Conservation (phyloP, 2,329 filamentous ascomycete species). For the Scedosporium apiospermum region DNA sequence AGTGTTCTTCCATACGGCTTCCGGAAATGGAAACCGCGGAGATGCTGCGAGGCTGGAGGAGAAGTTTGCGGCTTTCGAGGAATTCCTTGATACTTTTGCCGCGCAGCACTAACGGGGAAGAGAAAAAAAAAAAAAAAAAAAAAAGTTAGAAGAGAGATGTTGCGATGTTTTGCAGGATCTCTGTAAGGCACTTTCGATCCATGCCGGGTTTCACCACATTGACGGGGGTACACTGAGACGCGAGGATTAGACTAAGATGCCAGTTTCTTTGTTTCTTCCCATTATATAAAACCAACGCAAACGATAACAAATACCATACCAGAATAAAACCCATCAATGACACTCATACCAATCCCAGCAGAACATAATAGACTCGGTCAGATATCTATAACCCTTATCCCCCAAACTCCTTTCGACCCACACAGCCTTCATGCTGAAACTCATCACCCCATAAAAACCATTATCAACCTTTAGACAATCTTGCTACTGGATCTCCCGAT, state of each 20-base stretch:
- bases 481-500: background rate
- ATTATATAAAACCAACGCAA: no score
- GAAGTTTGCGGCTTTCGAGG: conserved; percentile 9
- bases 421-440: background rate
- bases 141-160: background rate
- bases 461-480: background rate
- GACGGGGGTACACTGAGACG: background rate
- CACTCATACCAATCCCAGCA: background rate
- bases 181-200: background rate
- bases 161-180: no score
- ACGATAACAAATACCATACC: no score
- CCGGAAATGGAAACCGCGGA: background rate
- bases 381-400: background rate
- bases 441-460: no score
- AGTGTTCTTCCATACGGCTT: background rate
- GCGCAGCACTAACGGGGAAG: background rate
- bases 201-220: background rate
- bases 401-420: background rate
- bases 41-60: conserved; percentile 7
- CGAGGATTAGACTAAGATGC: background rate
- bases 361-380: background rate
- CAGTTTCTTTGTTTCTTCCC: no score
- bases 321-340: background rate
- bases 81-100: conserved; percentile 10
- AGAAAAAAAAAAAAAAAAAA: background rate